Conservation (phyloP, 2,329 filamentous ascomycete species). For the Diaporthe capsici region DNA sequence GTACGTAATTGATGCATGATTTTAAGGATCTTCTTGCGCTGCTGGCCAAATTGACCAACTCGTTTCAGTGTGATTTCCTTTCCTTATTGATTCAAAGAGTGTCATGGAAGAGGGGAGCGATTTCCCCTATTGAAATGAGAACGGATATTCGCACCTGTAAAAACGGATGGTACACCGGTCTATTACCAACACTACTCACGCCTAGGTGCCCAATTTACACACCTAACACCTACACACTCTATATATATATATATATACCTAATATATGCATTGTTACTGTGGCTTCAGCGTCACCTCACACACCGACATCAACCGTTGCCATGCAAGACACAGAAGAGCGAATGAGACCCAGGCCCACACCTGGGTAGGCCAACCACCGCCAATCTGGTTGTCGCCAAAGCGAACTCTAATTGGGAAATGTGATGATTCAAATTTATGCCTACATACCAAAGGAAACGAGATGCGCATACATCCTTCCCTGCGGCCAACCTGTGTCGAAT, state of each 20-base stretch:
- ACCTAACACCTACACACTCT: no score
- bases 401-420: neutral
- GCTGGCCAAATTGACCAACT: neutral
- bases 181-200: no score
- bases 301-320: slow-evolving; percentile 4
- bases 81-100: no score
- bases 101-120: neutral
- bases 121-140: neutral
- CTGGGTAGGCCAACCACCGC: neutral
- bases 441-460: neutral
- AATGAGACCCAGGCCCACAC: neutral
- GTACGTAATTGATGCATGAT: no score
- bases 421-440: slow-evolving; percentile 9
- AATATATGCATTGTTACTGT: neutral
- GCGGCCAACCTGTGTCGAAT: neutral
- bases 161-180: no score
- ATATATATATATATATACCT: no score
- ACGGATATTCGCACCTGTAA: no score
- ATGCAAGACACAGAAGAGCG: neutral
- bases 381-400: neutral
- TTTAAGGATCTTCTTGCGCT: neutral
- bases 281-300: neutral
- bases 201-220: no score
- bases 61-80: no score
- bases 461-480: neutral